A percentile compares a stretch with the other conserved stretches of the same genome.
phyloP scores from a whole-genome alignment of 768 basidiomycete species.

The Thelephora aurantiotincta region DNA sequence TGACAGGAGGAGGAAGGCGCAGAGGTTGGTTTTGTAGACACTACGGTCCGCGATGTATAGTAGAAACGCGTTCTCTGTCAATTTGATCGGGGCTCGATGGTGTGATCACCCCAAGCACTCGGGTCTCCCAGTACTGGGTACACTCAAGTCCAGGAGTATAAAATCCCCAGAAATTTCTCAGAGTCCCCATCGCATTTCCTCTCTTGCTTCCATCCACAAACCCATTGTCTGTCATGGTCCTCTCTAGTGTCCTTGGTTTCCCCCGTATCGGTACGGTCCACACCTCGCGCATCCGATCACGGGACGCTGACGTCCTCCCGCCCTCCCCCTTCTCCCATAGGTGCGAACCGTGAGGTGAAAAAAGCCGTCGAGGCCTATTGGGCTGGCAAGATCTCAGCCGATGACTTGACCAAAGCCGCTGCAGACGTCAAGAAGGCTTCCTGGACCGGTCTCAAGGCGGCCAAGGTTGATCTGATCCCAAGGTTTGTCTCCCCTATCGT shows the following conservation, averaged over 20 bases:
- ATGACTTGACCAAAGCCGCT: constrained; percentile 78
- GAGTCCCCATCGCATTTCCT: too few relatives aligned
- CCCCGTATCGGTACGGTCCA: constrained; percentile 35
- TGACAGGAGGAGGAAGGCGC: too few relatives aligned
- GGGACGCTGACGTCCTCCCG: background rate
- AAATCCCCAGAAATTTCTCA: constrained; percentile 4
- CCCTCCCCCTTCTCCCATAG: constrained; percentile 22
- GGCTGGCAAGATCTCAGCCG: constrained; percentile 80
- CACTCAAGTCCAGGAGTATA: constrained; percentile 4
- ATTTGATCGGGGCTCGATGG: background rate
- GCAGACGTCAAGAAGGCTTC: constrained; percentile 77
- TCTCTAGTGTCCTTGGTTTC: constrained; percentile 42
- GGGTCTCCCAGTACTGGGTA: background rate
- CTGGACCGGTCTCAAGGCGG: constrained; percentile 77
- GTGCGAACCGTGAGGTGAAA: constrained; percentile 90
- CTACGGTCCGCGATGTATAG: too few relatives aligned
- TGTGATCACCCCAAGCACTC: background rate
- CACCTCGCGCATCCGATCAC: background rate
- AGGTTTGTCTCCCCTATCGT: constrained; percentile 40
- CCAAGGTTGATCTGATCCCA: constrained; percentile 82
- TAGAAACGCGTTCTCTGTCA: background rate
- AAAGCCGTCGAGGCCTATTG: constrained; percentile 99
- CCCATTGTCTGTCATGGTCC: constrained; percentile 21
- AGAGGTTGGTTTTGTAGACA: too few relatives aligned
- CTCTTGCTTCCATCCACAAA: constrained; percentile 2